Base-by-base conservation (phyloP, 305 asterid species). In the Ilex paraguariensis region DNA sequence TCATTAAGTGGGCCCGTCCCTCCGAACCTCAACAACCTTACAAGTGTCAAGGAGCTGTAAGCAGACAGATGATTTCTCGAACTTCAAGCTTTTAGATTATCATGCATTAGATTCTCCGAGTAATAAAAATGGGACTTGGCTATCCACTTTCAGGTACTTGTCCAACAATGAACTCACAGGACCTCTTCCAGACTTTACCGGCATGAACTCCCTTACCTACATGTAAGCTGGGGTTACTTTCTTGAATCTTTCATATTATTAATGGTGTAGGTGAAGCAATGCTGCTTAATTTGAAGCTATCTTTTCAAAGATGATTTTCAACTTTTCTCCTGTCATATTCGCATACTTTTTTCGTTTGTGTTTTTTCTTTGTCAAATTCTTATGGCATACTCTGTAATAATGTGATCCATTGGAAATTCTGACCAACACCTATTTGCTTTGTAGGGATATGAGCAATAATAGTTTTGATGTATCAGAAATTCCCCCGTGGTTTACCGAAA, bases 361-460 rank as follows among this genome's bases (percentile, higher is more conserved):
- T 58, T 12, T 56, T 52, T 48, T 62, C 44, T 15, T 62, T 17
- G 53, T 60, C 62, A n/a, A 10, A 31, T 13, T 30, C 30, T 9
- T 44, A 16, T 49, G 63, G 14, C n/a, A 6, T 3, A 10, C 49
- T 54, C 33, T 45, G 32, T 42, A 46, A 12, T 13, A 16, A 21
- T 52, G 28, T 68, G 56, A 61, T 65, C 57, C 31, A 31, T 60
- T n/a, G 60, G 69, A 30, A 31, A 55, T 48, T 28, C 64, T 71
- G 57, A 68, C 46, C 57, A 44, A 62, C 31, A 21, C 15, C 51
- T 52, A 36, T 21, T 21, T 21, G 46, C 61, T 65, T 70, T 77
- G 65, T 95, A 91, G 98, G 95, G 96, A 87, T 73, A 79, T 87
- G 92, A 91, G 98, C 83, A 88, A 88, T 62, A 91, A 87, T 61